A percentile compares a stretch with the other conserved stretches of the same genome.
Evolutionary conservation across 257 asterid species (phyloP).

Genomic region (Ilex aquifolium): DNA sequence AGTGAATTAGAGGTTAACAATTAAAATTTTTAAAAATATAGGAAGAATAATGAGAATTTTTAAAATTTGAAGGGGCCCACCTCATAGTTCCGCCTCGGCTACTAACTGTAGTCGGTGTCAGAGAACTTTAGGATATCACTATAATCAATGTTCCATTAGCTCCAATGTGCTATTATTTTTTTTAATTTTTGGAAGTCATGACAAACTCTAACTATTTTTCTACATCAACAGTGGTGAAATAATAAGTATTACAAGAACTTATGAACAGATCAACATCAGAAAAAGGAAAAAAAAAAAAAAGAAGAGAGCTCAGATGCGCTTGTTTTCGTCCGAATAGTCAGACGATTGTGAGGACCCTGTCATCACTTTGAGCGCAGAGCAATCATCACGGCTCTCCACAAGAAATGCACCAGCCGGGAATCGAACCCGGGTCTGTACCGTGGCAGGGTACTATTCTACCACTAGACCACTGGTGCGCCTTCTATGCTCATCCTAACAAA

Average conservation of each 20-base stretch:
- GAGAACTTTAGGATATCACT: no score
- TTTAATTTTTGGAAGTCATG: not conserved
- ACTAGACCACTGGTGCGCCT: conserved; percentile 83
- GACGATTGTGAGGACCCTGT: not conserved
- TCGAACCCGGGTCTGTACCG: conserved; percentile 99
- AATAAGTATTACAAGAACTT: no score
- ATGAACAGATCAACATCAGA: not conserved
- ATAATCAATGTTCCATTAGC: no score
- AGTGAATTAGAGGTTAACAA: no score
- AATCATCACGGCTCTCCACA: not conserved
- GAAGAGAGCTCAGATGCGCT: not conserved
- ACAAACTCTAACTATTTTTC: not conserved
- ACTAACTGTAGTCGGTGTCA: no score
- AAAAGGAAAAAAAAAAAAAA: not conserved
- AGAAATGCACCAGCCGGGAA: not conserved
- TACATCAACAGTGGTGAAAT: no score
- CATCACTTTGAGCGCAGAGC: not conserved
- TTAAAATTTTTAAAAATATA: no score
- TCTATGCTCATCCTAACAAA: no score
- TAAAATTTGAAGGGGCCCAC: no score
- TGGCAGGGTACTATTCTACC: conserved; percentile 97
- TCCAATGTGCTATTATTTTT: no score
- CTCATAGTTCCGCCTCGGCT: no score
- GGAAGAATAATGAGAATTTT: no score
- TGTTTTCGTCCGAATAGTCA: not conserved